A percentile compares a stretch with the other conserved stretches of the same genome.
These are phyloP conservation scores for Vanrija sp. DNA, from an alignment of 1,284 basidiomycete genomes.

Conservation along the genomic window DNA sequence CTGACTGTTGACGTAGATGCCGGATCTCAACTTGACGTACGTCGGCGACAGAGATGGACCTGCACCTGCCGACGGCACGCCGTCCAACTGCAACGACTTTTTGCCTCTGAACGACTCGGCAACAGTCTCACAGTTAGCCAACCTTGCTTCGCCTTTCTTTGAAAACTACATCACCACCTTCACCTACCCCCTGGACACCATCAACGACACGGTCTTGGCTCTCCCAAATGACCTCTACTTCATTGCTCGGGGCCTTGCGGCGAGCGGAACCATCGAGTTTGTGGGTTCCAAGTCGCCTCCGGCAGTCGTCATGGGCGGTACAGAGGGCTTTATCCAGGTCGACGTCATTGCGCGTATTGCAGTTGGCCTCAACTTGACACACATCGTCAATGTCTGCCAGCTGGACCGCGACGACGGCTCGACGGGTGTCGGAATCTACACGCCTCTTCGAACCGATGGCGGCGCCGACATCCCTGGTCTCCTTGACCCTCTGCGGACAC, in stretches of 20 bases:
- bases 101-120: conserved; percentile 27
- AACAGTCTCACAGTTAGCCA: conserved; percentile 14
- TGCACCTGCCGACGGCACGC: conserved; percentile 27
- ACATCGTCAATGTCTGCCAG: conserved; percentile 37
- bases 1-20: not conserved
- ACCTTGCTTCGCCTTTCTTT: conserved; percentile 11
- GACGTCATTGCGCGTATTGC: conserved; percentile 41
- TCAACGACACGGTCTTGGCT: not conserved
- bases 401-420: conserved; percentile 29
- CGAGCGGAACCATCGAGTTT: conserved; percentile 42
- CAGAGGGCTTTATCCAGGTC: conserved; percentile 33
- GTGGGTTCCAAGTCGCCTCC: conserved; percentile 35
- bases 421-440: conserved; percentile 44
- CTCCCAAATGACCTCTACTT: conserved; percentile 27
- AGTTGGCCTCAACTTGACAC: conserved; percentile 21
- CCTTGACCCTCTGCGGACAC: conserved; percentile 30
- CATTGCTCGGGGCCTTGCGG: conserved; percentile 38
- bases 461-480: conserved; percentile 22
- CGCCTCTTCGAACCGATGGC: conserved; percentile 35
- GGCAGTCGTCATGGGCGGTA: conserved; percentile 28
- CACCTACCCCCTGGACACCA: conserved; percentile 20
- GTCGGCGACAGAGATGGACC: conserved; percentile 36
- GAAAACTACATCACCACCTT: conserved; percentile 24
- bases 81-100: conserved; percentile 37
- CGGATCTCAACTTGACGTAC: conserved; percentile 34